Evolutionary conservation across 805 yeast species (phyloP).

Genomic region (Candida anglica): DNA sequence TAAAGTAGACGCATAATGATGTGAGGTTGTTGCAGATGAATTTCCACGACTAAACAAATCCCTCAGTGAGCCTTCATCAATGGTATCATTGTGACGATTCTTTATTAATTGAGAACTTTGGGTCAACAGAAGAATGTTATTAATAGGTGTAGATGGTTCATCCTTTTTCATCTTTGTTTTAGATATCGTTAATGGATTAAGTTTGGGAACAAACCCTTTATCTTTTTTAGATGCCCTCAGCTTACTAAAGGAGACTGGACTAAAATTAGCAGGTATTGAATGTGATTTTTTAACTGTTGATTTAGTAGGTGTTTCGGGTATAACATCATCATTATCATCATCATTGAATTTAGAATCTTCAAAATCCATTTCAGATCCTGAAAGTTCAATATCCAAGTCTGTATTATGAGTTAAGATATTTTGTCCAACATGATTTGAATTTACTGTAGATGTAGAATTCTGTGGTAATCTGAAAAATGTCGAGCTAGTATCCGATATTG

Average conservation of each 20-base stretch:
- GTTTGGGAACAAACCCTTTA: background rate
- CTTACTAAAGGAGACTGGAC: constrained; percentile 14
- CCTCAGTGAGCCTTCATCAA: no score
- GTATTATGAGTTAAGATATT: constrained; percentile 6
- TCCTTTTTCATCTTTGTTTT: constrained; percentile 4
- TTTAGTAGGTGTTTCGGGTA: constrained; percentile 39
- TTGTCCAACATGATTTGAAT: constrained; percentile 9
- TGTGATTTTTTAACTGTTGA: constrained; percentile 21
- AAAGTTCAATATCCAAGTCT: constrained; percentile 10
- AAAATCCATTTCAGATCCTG: constrained; percentile 3
- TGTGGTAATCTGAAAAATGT: constrained; percentile 27
- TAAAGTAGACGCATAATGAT: constrained; percentile 3
- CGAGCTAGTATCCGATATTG: constrained; percentile 28
- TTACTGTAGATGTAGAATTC: constrained; percentile 11
- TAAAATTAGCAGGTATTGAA: constrained; percentile 24
- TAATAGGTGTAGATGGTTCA: constrained; percentile 17
- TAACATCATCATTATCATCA: constrained; percentile 6
- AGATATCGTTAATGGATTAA: constrained; percentile 1
- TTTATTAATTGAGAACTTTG: no score
- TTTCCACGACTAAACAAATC: background rate
- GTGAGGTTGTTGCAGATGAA: constrained; percentile 2
- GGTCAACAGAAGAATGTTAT: background rate
- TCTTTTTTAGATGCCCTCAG: background rate
- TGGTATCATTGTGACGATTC: background rate
- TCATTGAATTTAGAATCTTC: constrained; percentile 6